Evolutionary conservation across 176 grass and related monocot genomes (phyloP), one percentile per base, ranked within the genome.

Genomic region (Oryza punctata): DNA sequence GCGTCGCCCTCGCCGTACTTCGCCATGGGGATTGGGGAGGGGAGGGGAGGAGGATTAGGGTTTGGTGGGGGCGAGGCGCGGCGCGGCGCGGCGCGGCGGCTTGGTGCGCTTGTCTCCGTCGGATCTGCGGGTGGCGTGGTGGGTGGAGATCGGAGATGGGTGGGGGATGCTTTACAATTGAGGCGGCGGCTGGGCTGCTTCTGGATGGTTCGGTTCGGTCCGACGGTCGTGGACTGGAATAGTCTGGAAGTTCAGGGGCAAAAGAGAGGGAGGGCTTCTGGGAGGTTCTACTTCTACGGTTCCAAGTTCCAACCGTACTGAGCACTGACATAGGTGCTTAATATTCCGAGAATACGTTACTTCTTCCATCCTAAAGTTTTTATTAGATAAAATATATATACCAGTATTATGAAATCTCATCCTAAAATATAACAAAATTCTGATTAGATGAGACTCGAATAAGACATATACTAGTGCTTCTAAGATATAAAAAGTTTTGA

Each of bases 1-100:
- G 89, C 88, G 93, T 99, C 96, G 64, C 93, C 96, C 91, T 99
- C 93, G 73, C 93, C 96, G 66, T 78, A 92, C 79, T 86, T 93
- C 73, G 96, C 96, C 96, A 99, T 99, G 76, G 40, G 41, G 16
- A n/a, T n/a, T n/a, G n/a, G 1, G 18, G 23, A 8, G 23, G 9
- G 0, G 2, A 4, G 25, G 7, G 23, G 6, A 47, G 9, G 46
- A 45, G 60, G 24, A 3, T 60, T 90, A 85, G 80, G 84, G 84
- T 86, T 81, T 84, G 80, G 78, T 45, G 6, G 37, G 37, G 6
- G 37, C n/a, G n/a, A n/a, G n/a, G n/a, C n/a, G n/a, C n/a, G n/a
- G n/a, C n/a, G n/a, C n/a, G n/a, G n/a, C n/a, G n/a, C n/a, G 4
- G 4, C 7, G 76, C 78, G 59, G 24, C 47, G 78, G 24, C 13